Evolutionary conservation across 1,284 basidiomycete genomes (phyloP).

Genomic region (Pterulicium gracile): DNA sequence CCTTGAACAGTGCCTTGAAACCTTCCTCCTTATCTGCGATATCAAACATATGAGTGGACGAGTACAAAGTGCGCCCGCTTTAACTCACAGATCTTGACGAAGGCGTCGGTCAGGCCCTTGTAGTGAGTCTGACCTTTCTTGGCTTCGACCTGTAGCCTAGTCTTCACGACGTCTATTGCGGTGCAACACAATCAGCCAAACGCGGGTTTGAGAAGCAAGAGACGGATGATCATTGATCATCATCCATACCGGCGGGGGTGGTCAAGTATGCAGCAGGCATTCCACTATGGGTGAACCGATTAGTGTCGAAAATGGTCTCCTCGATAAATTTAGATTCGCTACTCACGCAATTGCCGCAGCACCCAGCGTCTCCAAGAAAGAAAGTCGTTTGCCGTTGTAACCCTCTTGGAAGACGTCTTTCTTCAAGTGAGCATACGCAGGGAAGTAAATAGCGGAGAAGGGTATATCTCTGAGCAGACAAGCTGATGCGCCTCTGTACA

Average conservation of each 20-base stretch:
- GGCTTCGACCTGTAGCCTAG: slow-evolving; percentile 95
- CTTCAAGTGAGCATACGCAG: slow-evolving; percentile 78
- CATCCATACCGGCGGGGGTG: slow-evolving; percentile 61
- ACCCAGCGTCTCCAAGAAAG: slow-evolving; percentile 83
- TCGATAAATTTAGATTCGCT: slow-evolving; percentile 6
- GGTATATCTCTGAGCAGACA: slow-evolving; percentile 91
- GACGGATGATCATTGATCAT: slow-evolving; percentile 3
- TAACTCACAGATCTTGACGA: slow-evolving; percentile 74
- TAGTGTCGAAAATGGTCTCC: slow-evolving; percentile 10
- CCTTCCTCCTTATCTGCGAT: slow-evolving; percentile 73
- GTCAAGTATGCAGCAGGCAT: slow-evolving; percentile 92
- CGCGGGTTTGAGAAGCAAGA: slow-evolving; percentile 7
- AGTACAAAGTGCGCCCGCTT: background rate
- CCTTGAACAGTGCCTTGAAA: slow-evolving; percentile 89
- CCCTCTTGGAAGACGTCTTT: slow-evolving; percentile 94
- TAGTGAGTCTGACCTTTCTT: slow-evolving; percentile 89
- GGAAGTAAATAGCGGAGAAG: slow-evolving; percentile 81
- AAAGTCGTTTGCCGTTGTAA: slow-evolving; percentile 88
- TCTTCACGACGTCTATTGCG: slow-evolving; percentile 88
- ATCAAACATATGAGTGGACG: slow-evolving; percentile 9
- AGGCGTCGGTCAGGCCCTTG: slow-evolving; percentile 85
- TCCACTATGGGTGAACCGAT: slow-evolving; percentile 42
- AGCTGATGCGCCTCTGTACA: slow-evolving; percentile 87
- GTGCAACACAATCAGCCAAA: slow-evolving; percentile 18
- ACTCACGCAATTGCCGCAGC: slow-evolving; percentile 77